A percentile compares a stretch with the other conserved stretches of the same genome.
Conservation (phyloP, 2,329 filamentous ascomycete genomes). For the Pyrenochaeta sp. region DNA sequence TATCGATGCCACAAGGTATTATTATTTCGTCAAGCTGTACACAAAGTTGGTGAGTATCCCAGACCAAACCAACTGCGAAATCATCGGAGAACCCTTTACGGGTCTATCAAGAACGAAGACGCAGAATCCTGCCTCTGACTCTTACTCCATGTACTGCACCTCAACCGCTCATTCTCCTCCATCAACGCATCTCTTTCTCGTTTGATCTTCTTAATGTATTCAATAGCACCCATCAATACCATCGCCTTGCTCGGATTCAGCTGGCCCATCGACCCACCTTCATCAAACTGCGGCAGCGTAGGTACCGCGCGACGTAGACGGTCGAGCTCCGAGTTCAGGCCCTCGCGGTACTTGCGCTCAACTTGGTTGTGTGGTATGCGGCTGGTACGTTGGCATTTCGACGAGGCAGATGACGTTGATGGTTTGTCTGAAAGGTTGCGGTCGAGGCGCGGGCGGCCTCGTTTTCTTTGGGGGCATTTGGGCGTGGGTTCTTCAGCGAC, state of each 20-base stretch:
- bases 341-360: constrained; percentile 38
- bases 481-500: constrained; percentile 29
- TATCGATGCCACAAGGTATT: no score
- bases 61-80: no score
- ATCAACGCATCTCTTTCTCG: constrained; percentile 35
- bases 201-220: constrained; percentile 43
- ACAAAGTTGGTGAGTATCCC: no score
- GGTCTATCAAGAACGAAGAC: no score
- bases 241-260: constrained; percentile 46
- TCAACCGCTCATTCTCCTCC: constrained; percentile 37
- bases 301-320: constrained; percentile 37
- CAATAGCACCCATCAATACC: constrained; percentile 42
- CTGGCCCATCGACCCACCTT: constrained; percentile 32
- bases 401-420: constrained; percentile 20
- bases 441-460: constrained; percentile 43
- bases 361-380: constrained; percentile 49
- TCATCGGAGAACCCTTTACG: no score
- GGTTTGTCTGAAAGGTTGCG: constrained; percentile 25
- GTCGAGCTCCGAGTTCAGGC: constrained; percentile 44
- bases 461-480: constrained; percentile 39
- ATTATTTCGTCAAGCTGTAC: no score
- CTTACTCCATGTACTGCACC: no score
- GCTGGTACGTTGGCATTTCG: constrained; percentile 25
- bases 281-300: constrained; percentile 40
- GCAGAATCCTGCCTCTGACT: no score